Evolutionary conservation across 768 basidiomycete species (phyloP).

Genomic region (Gelatoporia subvermispora): DNA sequence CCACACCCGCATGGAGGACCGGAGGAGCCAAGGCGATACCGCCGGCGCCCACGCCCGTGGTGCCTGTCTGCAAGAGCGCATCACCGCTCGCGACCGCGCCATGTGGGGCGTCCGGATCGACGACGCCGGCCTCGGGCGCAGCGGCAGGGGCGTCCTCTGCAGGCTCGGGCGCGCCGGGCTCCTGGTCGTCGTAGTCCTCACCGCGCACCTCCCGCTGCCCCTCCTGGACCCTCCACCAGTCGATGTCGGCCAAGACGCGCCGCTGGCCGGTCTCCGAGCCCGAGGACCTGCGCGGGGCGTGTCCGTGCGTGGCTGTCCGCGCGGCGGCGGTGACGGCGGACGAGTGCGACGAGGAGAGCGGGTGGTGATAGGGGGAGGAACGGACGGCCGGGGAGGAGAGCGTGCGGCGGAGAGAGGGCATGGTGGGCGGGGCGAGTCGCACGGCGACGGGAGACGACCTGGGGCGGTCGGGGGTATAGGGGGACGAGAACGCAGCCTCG

Average conservation of each 20-base stretch:
- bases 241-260: constrained; percentile 79
- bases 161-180: background rate
- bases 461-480: constrained; percentile 13
- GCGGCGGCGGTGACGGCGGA: constrained; percentile 27
- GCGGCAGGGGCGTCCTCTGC: constrained; percentile 24
- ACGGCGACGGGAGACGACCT: constrained; percentile 8
- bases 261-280: constrained; percentile 61
- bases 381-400: constrained; percentile 67
- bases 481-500: constrained; percentile 15
- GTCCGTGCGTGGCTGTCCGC: constrained; percentile 33
- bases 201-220: constrained; percentile 56
- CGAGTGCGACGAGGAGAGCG: constrained; percentile 6
- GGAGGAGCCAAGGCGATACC: constrained; percentile 5
- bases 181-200: constrained; percentile 25
- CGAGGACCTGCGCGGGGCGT: constrained; percentile 52
- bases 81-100: background rate
- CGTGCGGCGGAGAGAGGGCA: constrained; percentile 81
- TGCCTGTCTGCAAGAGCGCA: constrained; percentile 5
- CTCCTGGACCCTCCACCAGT: constrained; percentile 81
- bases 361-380: constrained; percentile 54
- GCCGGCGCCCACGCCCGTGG: constrained; percentile 2
- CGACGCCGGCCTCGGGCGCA: background rate
- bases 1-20: constrained; percentile 2
- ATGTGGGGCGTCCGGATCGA: constrained; percentile 3
- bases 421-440: constrained; percentile 40